A percentile compares a stretch with the other conserved stretches of the same genome.
These are phyloP conservation scores for Penicillium nucicola DNA, from an alignment of 495 filamentous ascomycete species.

Conservation along the genomic window DNA sequence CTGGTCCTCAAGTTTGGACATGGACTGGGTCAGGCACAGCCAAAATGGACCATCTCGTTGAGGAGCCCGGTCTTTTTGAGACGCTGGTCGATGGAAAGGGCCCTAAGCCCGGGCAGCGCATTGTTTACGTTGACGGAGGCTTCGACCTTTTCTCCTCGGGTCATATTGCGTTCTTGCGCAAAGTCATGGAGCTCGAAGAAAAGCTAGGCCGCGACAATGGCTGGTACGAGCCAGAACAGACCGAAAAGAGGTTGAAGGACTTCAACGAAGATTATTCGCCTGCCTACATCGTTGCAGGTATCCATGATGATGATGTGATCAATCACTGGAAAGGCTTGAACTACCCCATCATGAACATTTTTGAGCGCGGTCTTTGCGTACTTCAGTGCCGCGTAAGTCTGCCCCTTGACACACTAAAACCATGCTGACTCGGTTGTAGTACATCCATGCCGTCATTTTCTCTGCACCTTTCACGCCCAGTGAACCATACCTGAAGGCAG, in stretches of 20 bases:
- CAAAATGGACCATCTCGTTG: slow-evolving; percentile 46
- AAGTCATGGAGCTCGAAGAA: slow-evolving; percentile 69
- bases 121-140: slow-evolving; percentile 94
- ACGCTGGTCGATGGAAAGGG: slow-evolving; percentile 62
- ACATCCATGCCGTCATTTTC: slow-evolving; percentile 82
- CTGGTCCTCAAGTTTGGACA: slow-evolving; percentile 75
- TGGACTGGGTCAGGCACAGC: slow-evolving; percentile 60
- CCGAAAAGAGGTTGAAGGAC: slow-evolving; percentile 57
- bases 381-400: slow-evolving; percentile 80
- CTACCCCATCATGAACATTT: slow-evolving; percentile 99
- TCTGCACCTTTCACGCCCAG: slow-evolving; percentile 84
- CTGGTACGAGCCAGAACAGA: slow-evolving; percentile 67
- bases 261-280: slow-evolving; percentile 69
- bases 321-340: slow-evolving; percentile 96
- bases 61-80: slow-evolving; percentile 57
- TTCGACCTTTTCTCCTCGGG: slow-evolving; percentile 97
- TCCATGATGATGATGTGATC: slow-evolving; percentile 92
- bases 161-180: slow-evolving; percentile 88
- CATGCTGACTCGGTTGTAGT: slow-evolving; percentile 49
- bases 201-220: slow-evolving; percentile 58
- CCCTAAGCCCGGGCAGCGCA: slow-evolving; percentile 70
- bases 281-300: slow-evolving; percentile 81
- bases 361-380: slow-evolving; percentile 92
- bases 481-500: slow-evolving; percentile 64
- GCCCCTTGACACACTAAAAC: background rate